phyloP scores from a whole-genome alignment of 352 stramenopile genomes.

The Pythium volutum region DNA sequence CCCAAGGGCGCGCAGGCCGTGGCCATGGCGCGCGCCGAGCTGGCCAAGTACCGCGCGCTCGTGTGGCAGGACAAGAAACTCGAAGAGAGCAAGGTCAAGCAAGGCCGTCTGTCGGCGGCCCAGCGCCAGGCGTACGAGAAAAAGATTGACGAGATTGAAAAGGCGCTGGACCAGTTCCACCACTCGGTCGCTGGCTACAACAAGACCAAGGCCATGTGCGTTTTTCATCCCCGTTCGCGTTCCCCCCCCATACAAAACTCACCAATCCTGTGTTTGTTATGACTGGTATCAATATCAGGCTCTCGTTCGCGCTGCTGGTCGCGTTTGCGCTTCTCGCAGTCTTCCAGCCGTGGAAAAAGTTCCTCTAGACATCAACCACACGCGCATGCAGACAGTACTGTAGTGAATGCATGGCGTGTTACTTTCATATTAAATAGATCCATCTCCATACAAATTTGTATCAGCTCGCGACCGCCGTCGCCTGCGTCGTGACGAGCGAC shows the following conservation, averaged over 20 bases:
- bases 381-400: too few species aligned
- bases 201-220: constrained; percentile 73
- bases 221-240: background rate
- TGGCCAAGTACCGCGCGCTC: constrained; percentile 77
- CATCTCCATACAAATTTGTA: constrained; percentile 13
- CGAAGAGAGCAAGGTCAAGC: constrained; percentile 58
- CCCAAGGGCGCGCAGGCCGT: constrained; percentile 68
- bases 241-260: background rate
- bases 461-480: background rate
- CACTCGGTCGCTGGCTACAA: constrained; percentile 74
- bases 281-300: too few species aligned
- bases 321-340: constrained; percentile 65
- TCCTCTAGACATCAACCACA: constrained; percentile 10
- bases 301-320: constrained; percentile 46
- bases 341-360: constrained; percentile 71
- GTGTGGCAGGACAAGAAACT: constrained; percentile 88
- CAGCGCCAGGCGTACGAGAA: constrained; percentile 63
- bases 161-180: constrained; percentile 78
- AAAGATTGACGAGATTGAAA: constrained; percentile 65
- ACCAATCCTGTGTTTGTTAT: too few species aligned
- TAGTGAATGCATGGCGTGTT: too few species aligned
- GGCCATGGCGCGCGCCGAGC: constrained; percentile 69
- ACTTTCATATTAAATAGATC: constrained; percentile 22
- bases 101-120: constrained; percentile 54
- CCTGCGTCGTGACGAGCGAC: constrained; percentile 21